These are phyloP conservation scores for Fusarium equiseti DNA, from an alignment of 2,329 filamentous ascomycete species.

Conservation along the genomic window DNA sequence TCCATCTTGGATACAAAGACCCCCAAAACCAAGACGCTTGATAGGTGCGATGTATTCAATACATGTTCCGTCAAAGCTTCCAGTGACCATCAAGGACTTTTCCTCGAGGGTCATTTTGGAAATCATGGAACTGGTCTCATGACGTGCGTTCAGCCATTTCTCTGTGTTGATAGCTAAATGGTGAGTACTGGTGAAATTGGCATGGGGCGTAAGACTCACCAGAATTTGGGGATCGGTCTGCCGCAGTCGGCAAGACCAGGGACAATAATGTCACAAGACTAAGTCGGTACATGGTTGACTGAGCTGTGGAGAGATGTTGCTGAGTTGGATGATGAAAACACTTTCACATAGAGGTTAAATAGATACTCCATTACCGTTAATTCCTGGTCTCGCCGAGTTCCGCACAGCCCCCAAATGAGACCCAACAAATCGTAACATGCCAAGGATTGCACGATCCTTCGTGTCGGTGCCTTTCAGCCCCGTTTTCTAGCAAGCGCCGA, in stretches of 20 bases:
- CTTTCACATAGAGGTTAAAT: neutral
- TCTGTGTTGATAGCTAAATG: neutral
- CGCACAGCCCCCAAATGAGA: neutral
- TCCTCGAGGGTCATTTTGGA: neutral
- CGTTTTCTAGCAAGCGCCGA: too few relatives aligned
- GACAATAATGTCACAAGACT: neutral
- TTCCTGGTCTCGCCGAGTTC: neutral
- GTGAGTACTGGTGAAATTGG: neutral
- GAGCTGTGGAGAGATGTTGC: neutral
- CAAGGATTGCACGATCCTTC: neutral
- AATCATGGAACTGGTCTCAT: neutral
- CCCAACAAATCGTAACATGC: conserved; percentile 1
- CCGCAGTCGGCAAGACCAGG: neutral
- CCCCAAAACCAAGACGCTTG: conserved; percentile 52
- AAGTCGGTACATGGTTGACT: neutral
- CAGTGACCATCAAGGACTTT: neutral
- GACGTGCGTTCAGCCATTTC: neutral
- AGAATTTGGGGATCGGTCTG: neutral
- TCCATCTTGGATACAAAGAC: conserved; percentile 53
- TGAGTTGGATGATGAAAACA: rapidly evolving
- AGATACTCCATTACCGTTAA: neutral
- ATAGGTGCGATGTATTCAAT: conserved; percentile 49
- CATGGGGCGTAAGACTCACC: neutral
- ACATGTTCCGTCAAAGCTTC: conserved; percentile 7
- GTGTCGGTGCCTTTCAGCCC: neutral